Evolutionary conservation across 495 filamentous ascomycete genomes (phyloP).

Genomic region (Aspergillus nanangensis): DNA sequence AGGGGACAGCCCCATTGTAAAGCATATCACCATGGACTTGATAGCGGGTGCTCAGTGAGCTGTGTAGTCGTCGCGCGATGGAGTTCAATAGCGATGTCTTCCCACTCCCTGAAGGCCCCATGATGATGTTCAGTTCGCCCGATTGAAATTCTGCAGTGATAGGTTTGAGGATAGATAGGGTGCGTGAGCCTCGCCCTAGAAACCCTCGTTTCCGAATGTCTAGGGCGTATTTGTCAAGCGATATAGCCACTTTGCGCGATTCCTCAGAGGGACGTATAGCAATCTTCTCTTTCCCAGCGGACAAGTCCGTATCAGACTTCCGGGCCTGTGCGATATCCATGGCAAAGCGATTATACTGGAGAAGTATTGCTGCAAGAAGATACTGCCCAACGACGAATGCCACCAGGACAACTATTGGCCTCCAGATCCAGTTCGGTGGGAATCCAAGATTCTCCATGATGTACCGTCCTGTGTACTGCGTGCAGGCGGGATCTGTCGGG

Average conservation of each 20-base stretch:
- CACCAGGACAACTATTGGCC: slow-evolving; percentile 57
- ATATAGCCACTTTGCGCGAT: slow-evolving; percentile 53
- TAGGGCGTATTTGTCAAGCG: slow-evolving; percentile 55
- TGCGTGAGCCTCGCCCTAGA: slow-evolving; percentile 29
- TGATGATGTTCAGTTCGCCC: slow-evolving; percentile 66
- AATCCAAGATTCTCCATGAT: slow-evolving; percentile 63
- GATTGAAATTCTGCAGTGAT: slow-evolving; percentile 58
- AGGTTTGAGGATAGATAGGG: slow-evolving; percentile 57
- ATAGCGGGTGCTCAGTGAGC: slow-evolving; percentile 51
- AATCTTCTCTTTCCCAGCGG: slow-evolving; percentile 55
- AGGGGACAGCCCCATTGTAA: slow-evolving; percentile 64
- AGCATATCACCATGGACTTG: slow-evolving; percentile 51
- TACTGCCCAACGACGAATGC: slow-evolving; percentile 56
- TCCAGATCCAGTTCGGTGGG: slow-evolving; percentile 55
- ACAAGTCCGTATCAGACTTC: slow-evolving; percentile 44
- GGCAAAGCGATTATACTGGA: slow-evolving; percentile 55
- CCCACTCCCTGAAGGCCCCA: slow-evolving; percentile 72
- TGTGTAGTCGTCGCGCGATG: slow-evolving; percentile 59
- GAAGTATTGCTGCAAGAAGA: slow-evolving; percentile 46
- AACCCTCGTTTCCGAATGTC: slow-evolving; percentile 55
- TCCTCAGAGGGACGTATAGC: slow-evolving; percentile 43
- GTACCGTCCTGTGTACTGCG: slow-evolving; percentile 60
- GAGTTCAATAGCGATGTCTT: slow-evolving; percentile 69
- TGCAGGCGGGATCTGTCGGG: slow-evolving; percentile 53
- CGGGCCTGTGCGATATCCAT: slow-evolving; percentile 57